Percentiles rank a stretch among this genome's conserved stretches.
Evolutionary conservation across 306 rosid species (phyloP).

Genomic region (Hippophae tibetana): DNA sequence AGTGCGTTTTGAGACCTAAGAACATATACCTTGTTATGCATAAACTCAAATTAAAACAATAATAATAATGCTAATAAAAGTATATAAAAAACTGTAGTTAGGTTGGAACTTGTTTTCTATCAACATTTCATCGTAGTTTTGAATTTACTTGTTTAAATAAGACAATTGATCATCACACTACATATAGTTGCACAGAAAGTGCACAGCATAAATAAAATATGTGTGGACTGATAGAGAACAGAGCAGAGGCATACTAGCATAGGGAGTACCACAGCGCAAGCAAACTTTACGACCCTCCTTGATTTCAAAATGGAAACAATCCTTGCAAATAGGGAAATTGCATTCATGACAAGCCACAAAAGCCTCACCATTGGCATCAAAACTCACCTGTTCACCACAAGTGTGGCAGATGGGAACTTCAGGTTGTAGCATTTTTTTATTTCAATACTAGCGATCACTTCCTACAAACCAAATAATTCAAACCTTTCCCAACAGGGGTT

Average conservation of each 20-base stretch:
- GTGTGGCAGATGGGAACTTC: slow-evolving; percentile 63
- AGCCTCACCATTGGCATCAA: slow-evolving; percentile 61
- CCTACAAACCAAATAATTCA: slow-evolving; percentile 10
- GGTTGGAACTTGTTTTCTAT: not conserved
- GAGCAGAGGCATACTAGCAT: slow-evolving; percentile 33
- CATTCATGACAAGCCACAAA: slow-evolving; percentile 87
- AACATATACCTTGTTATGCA: too few species aligned
- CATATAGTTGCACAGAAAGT: too few species aligned
- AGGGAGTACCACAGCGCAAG: slow-evolving; percentile 71
- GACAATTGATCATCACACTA: not conserved
- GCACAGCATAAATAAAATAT: not conserved
- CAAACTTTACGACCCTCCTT: slow-evolving; percentile 73
- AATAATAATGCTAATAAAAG: too few species aligned
- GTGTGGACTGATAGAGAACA: not conserved
- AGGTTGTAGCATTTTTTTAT: slow-evolving; percentile 65
- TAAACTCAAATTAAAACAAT: too few species aligned
- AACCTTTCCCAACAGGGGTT: slow-evolving; percentile 8
- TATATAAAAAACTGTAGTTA: not conserved
- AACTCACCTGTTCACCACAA: slow-evolving; percentile 73
- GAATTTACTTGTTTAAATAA: not conserved
- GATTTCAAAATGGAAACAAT: slow-evolving; percentile 61
- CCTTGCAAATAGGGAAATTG: slow-evolving; percentile 65
- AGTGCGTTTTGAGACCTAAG: too few species aligned
- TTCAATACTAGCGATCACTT: not conserved
- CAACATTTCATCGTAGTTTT: not conserved